These are phyloP conservation scores for Pythium scleroteichum DNA, from an alignment of 352 stramenopile species.

Conservation along the genomic window DNA sequence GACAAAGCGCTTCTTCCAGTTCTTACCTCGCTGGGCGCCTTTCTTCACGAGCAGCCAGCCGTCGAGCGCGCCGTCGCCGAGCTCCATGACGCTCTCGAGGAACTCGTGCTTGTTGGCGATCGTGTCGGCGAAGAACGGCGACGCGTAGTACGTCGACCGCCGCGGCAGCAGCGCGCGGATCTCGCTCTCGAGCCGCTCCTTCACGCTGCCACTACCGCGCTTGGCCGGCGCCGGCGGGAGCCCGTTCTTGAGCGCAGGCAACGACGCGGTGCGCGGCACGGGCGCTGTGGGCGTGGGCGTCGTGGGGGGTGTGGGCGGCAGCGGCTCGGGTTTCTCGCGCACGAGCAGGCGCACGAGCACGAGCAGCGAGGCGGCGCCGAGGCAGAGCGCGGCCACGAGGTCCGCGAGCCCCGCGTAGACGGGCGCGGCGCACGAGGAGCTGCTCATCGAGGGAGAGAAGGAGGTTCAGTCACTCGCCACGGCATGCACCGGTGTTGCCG, in stretches of 20 bases:
- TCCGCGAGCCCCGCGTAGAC: slow-evolving; percentile 50
- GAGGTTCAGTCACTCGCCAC: neutral
- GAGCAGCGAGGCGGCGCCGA: slow-evolving; percentile 60
- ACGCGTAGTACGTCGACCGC: slow-evolving; percentile 72
- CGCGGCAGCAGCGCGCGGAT: slow-evolving; percentile 56
- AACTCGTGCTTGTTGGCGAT: slow-evolving; percentile 79
- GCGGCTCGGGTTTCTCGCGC: slow-evolving; percentile 20
- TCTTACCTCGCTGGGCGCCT: slow-evolving; percentile 59
- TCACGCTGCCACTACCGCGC: slow-evolving; percentile 37
- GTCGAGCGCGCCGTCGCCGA: slow-evolving; percentile 68
- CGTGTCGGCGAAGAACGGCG: slow-evolving; percentile 79
- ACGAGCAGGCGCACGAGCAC: slow-evolving; percentile 72
- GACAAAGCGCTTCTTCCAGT: slow-evolving; percentile 87
- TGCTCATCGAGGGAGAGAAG: neutral
- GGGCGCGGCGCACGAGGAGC: neutral
- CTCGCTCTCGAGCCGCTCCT: slow-evolving; percentile 63
- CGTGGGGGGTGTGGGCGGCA: neutral
- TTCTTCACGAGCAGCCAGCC: slow-evolving; percentile 85
- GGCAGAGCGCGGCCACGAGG: slow-evolving; percentile 64
- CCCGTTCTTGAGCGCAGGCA: neutral
- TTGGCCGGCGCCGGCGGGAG: slow-evolving; percentile 13
- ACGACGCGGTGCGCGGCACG: neutral
- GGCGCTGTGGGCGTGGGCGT: slow-evolving; percentile 7
- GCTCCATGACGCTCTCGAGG: slow-evolving; percentile 59
- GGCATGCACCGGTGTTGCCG: neutral